A percentile compares a stretch with the other conserved stretches of the same genome.
Evolutionary conservation across 805 yeast genomes (phyloP).

Genomic region (Millerago galiae): DNA sequence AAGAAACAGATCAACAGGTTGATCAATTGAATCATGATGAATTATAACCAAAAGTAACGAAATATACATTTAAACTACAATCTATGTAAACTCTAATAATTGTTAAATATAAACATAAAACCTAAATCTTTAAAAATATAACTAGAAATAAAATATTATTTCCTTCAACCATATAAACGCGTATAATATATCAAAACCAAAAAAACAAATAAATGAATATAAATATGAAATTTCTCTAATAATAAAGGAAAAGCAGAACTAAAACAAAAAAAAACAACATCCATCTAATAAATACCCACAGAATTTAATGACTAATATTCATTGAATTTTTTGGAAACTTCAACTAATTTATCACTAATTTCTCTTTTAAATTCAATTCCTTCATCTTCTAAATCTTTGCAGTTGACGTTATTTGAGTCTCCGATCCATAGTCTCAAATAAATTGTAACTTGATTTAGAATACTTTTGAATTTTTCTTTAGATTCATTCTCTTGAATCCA

Average conservation of each 20-base stretch:
- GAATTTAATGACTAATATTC: constrained; percentile 8
- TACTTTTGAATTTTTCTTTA: constrained; percentile 12
- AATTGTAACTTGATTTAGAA: constrained; percentile 13
- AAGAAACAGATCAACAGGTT: background rate
- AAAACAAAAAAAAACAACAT: background rate
- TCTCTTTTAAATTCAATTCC: constrained; percentile 23
- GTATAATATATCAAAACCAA: background rate
- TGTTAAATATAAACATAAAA: too few species aligned
- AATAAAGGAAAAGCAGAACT: background rate
- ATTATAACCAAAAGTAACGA: background rate
- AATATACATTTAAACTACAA: background rate
- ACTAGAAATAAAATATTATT: too few species aligned
- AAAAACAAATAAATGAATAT: background rate
- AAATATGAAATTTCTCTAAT: background rate
- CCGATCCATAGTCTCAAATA: constrained; percentile 27
- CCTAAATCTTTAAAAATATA: too few species aligned
- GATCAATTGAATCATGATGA: background rate
- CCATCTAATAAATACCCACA: background rate
- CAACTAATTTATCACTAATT: constrained; percentile 25
- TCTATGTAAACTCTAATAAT: too few species aligned
- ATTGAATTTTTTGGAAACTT: constrained; percentile 20
- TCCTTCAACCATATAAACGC: too few species aligned
- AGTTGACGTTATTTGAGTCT: constrained; percentile 16
- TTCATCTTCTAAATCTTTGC: constrained; percentile 19
- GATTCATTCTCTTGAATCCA: constrained; percentile 17